These are phyloP conservation scores for Geranium rotundifolium DNA, from an alignment of 345 rosid species.

Conservation along the genomic window DNA sequence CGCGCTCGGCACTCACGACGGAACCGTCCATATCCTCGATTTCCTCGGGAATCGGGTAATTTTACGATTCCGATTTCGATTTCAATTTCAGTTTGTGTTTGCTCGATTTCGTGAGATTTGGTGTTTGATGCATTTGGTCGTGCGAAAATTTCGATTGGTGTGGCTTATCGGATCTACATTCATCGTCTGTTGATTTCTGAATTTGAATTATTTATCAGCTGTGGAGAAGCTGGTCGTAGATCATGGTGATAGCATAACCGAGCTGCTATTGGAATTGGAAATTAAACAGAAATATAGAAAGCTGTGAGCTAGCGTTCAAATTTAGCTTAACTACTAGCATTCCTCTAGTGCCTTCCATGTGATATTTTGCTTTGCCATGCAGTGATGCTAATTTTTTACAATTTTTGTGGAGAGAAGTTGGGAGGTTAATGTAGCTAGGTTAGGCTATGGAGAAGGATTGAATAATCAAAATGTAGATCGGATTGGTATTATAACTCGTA, in stretches of 20 bases:
- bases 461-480: too few relatives aligned
- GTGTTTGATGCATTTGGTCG: not conserved
- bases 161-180: not conserved
- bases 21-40: slow-evolving; percentile 87
- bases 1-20: slow-evolving; percentile 89
- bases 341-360: too few relatives aligned
- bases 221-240: not conserved
- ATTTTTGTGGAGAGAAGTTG: not conserved
- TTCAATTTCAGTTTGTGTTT: not conserved
- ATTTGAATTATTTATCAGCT: not conserved
- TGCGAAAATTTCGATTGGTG: not conserved
- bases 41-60: slow-evolving; percentile 88
- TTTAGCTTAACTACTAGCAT: too few relatives aligned
- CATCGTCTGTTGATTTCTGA: not conserved
- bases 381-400: too few relatives aligned
- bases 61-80: not conserved
- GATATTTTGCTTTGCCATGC: too few relatives aligned
- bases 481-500: too few relatives aligned
- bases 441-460: not conserved
- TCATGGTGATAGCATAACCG: not conserved
- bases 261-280: not conserved
- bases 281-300: too few relatives aligned
- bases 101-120: not conserved
- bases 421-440: not conserved
- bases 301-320: too few relatives aligned